Evolutionary conservation across 148 eudicot genomes (phyloP).

Genomic region (Gaultheria prostrata): DNA sequence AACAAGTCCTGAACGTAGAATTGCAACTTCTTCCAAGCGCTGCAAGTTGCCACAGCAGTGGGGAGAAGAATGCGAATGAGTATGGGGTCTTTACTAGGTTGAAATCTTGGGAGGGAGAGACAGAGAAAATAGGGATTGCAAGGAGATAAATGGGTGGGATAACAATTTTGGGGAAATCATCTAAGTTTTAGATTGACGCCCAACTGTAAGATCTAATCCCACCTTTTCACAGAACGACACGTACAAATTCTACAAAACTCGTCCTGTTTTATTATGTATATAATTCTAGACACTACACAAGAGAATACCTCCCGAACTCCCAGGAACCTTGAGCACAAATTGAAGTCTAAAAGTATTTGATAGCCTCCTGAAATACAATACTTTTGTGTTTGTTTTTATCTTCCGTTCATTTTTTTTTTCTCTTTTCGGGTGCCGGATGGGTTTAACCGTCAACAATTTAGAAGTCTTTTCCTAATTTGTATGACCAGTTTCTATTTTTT

Average conservation of each 20-base stretch:
- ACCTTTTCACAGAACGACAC: background rate
- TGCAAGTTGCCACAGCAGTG: too few species aligned
- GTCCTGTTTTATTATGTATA: background rate
- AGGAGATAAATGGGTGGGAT: too few species aligned
- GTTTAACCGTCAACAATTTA: background rate
- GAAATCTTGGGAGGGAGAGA: too few species aligned
- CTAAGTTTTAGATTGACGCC: too few species aligned
- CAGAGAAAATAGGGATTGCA: too few species aligned
- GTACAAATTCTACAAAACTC: background rate
- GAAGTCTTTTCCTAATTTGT: background rate
- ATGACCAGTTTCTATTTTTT: background rate
- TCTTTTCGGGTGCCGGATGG: background rate
- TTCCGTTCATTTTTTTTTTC: background rate
- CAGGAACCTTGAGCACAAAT: background rate
- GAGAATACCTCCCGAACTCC: background rate
- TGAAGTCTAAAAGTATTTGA: background rate
- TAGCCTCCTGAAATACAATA: background rate
- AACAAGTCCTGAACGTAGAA: too few species aligned
- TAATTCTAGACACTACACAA: background rate
- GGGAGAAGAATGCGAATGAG: too few species aligned
- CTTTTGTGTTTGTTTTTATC: background rate
- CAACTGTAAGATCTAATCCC: too few species aligned
- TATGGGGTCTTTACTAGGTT: too few species aligned
- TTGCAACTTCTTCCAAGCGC: too few species aligned
- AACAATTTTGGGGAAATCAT: too few species aligned